Percentiles rank a stretch among this genome's conserved stretches.
These are phyloP conservation scores for Taphrina confusa DNA, from an alignment of 1,139 yeast genomes.

Conservation along the genomic window DNA sequence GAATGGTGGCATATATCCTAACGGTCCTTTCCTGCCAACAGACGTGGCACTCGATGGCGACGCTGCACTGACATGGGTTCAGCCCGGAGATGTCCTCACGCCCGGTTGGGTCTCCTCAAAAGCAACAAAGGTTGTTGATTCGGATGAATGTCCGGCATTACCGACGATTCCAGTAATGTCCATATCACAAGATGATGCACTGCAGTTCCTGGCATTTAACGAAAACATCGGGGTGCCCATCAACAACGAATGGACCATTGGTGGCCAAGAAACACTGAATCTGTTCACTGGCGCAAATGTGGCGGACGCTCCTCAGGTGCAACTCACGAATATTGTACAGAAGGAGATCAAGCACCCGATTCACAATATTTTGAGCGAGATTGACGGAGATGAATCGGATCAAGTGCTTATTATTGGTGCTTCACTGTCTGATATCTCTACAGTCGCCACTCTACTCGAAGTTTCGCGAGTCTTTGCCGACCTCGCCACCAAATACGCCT, in stretches of 20 bases:
- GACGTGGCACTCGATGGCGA: conserved; percentile 63
- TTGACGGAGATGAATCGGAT: conserved; percentile 78
- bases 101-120: conserved; percentile 72
- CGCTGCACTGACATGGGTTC: conserved; percentile 64
- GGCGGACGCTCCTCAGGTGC: conserved; percentile 47
- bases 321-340: conserved; percentile 53
- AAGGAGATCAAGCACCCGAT: conserved; percentile 64
- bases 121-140: conserved; percentile 45
- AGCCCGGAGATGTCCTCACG: conserved; percentile 76
- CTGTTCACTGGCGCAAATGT: conserved; percentile 44
- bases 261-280: conserved; percentile 22
- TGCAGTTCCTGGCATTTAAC: conserved; percentile 53
- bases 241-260: conserved; percentile 41
- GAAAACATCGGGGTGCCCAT: conserved; percentile 54
- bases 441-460: conserved; percentile 72
- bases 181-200: conserved; percentile 70
- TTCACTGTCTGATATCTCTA: conserved; percentile 69
- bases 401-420: conserved; percentile 81
- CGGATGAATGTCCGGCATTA: conserved; percentile 57
- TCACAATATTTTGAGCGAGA: conserved; percentile 77
- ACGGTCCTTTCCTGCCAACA: conserved; percentile 46
- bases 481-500: conserved; percentile 63
- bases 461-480: conserved; percentile 70
- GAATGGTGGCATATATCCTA: conserved; percentile 36
- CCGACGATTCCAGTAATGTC: conserved; percentile 78